These are phyloP conservation scores for Ceratobasidium sp. DNA, from an alignment of 1,284 basidiomycete species.

Conservation along the genomic window DNA sequence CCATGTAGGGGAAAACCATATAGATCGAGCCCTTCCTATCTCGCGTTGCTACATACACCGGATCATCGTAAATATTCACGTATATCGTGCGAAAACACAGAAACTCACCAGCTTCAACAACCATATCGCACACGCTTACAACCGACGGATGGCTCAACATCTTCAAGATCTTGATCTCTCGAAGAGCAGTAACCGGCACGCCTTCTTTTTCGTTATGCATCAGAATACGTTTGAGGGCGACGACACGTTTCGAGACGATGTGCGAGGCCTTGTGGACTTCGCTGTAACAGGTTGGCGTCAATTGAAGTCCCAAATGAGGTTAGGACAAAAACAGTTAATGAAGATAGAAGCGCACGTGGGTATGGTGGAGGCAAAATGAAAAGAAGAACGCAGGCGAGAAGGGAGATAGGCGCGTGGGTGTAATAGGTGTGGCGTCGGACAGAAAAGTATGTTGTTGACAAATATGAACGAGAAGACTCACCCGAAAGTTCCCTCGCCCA, in stretches of 20 bases:
- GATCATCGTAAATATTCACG: too few species aligned
- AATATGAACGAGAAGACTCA: slow-evolving; percentile 59
- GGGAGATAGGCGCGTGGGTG: background rate
- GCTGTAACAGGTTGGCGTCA: too few species aligned
- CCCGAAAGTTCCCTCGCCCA: slow-evolving; percentile 98
- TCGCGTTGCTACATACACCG: slow-evolving; percentile 41
- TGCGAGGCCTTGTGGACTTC: slow-evolving; percentile 91
- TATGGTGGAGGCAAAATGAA: background rate
- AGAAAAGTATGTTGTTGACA: too few species aligned
- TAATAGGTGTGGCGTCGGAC: too few species aligned
- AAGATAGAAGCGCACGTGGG: slow-evolving; percentile 16
- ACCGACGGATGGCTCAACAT: slow-evolving; percentile 91
- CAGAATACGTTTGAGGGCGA: slow-evolving; percentile 96
- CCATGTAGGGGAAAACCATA: slow-evolving; percentile 99
- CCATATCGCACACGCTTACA: slow-evolving; percentile 94
- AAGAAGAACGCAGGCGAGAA: too few species aligned
- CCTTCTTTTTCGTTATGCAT: slow-evolving; percentile 99
- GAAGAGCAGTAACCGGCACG: slow-evolving; percentile 98
- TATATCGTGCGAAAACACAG: too few species aligned
- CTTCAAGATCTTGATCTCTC: slow-evolving; percentile 98
- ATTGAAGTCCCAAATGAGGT: too few species aligned
- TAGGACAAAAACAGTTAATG: too few species aligned
- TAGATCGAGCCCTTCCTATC: slow-evolving; percentile 71
- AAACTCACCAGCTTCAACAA: slow-evolving; percentile 90
- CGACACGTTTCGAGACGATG: slow-evolving; percentile 70